phyloP scores from a whole-genome alignment of 345 rosid species.

The Carallia pectinifolia region DNA sequence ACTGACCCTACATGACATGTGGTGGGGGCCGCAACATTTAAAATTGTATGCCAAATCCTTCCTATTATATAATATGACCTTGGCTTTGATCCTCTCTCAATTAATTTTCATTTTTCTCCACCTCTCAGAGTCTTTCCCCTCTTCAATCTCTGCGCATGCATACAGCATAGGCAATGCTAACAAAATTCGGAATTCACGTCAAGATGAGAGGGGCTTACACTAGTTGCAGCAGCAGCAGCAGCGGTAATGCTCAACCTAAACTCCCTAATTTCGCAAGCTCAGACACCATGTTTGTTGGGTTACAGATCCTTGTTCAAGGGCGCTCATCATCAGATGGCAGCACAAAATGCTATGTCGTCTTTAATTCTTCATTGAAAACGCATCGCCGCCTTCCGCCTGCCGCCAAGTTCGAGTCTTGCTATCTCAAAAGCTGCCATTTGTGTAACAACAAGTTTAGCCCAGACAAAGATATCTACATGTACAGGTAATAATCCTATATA shows the following conservation, averaged over 20 bases:
- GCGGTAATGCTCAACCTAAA: background rate
- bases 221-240: background rate
- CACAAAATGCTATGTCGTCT: slow-evolving; percentile 38
- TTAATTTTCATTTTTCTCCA: background rate
- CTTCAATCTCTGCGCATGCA: background rate
- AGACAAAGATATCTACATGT: slow-evolving; percentile 78
- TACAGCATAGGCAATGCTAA: slow-evolving; percentile 8
- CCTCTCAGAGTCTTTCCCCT: too few species aligned
- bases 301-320: slow-evolving; percentile 43
- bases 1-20: too few species aligned
- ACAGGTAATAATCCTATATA: slow-evolving; percentile 42
- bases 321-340: slow-evolving; percentile 16
- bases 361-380: slow-evolving; percentile 36
- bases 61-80: too few species aligned
- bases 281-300: slow-evolving; percentile 42
- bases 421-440: slow-evolving; percentile 54
- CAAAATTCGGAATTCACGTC: slow-evolving; percentile 14
- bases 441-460: slow-evolving; percentile 50
- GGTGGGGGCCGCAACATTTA: too few species aligned
- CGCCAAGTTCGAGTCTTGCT: slow-evolving; percentile 29
- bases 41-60: too few species aligned
- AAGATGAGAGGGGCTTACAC: slow-evolving; percentile 6
- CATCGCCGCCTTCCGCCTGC: background rate
- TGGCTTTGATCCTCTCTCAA: background rate
- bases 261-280: slow-evolving; percentile 1